Conservation (phyloP, 2,329 filamentous ascomycete species). For the Penicillium verrucosum region DNA sequence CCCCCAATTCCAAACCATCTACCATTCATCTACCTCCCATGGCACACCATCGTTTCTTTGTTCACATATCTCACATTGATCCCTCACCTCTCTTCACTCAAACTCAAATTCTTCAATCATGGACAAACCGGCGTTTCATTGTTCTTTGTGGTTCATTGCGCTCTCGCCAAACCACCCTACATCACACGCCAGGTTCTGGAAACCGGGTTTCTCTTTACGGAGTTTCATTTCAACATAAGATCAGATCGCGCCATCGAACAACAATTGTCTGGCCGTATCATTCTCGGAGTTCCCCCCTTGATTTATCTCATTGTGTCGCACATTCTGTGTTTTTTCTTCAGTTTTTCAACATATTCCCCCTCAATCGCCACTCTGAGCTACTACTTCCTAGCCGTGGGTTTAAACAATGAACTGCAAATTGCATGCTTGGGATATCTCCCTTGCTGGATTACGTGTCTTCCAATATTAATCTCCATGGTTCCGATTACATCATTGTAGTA, state of each 20-base stretch:
- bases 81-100: constrained; percentile 4
- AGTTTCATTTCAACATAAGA: constrained; percentile 1
- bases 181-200: constrained; percentile 8
- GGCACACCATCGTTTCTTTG: background rate
- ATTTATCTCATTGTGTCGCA: background rate
- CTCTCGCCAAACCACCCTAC: background rate
- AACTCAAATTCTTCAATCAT: constrained; percentile 1
- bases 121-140: constrained; percentile 11
- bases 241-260: constrained; percentile 6
- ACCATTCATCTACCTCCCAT: background rate
- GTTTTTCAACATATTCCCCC: constrained; percentile 12
- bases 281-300: background rate
- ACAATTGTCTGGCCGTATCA: constrained; percentile 7
- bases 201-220: background rate
- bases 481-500: background rate
- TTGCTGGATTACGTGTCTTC: background rate
- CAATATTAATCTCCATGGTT: background rate
- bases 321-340: background rate
- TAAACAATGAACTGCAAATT: constrained; percentile 6
- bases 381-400: constrained; percentile 5
- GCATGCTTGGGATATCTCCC: background rate
- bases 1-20: background rate
- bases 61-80: background rate
- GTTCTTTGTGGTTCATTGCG: background rate
- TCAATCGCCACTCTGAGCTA: background rate